phyloP scores from a whole-genome alignment of 2,329 filamentous ascomycete species.

The Penicillium nordicum region DNA sequence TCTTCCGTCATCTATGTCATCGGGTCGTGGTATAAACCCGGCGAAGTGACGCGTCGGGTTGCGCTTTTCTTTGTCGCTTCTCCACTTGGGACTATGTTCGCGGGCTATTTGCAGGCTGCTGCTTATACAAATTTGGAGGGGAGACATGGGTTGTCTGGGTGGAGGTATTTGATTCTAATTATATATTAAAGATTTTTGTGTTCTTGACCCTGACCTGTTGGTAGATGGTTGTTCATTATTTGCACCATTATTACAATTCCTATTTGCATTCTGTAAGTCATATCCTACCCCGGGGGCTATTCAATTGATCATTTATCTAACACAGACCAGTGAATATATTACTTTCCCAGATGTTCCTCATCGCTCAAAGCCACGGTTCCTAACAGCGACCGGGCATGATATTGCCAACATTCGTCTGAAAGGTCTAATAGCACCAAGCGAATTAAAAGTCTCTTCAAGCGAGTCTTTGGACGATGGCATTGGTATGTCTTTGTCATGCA shows the following conservation, averaged over 20 bases:
- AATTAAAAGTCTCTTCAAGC: conserved; percentile 34
- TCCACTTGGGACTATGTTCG: conserved; percentile 17
- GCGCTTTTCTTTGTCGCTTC: conserved; percentile 18
- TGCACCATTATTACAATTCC: conserved; percentile 25
- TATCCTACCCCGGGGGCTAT: not conserved
- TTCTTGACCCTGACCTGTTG: not conserved
- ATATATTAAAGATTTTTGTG: not conserved
- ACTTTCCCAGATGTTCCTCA: conserved; percentile 32
- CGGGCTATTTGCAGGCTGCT: conserved; percentile 16
- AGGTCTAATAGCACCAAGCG: conserved; percentile 29
- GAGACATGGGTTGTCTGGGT: conserved; percentile 4
- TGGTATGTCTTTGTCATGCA: conserved; percentile 41
- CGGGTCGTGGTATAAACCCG: conserved; percentile 15
- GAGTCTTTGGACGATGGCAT: conserved; percentile 42
- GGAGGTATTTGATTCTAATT: conserved; percentile 1
- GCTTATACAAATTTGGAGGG: conserved; percentile 18
- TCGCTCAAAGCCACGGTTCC: conserved; percentile 18
- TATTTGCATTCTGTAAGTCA: conserved; percentile 14
- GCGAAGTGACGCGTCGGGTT: conserved; percentile 13
- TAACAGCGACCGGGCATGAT: conserved; percentile 10
- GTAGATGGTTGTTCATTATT: conserved; percentile 32
- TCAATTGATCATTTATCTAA: not conserved
- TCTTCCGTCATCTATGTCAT: conserved; percentile 20
- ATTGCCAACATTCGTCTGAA: conserved; percentile 19
- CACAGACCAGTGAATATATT: conserved; percentile 15